Base-by-base conservation (phyloP, 371 early-diverging fungal genomes). In the Mortierella polycephala region DNA sequence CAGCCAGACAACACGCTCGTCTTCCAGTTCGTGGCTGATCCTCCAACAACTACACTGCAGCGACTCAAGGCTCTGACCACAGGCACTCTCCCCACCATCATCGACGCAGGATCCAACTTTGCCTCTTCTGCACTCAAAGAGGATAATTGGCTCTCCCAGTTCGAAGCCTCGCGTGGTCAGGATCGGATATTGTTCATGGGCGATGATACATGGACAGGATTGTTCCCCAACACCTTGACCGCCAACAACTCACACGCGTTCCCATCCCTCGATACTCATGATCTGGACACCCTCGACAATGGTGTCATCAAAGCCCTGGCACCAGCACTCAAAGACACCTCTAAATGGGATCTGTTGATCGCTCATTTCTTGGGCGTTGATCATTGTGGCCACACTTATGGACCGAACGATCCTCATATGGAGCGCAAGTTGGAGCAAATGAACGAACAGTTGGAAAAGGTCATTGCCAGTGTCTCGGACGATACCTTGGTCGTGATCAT, bases 1-100 rank as follows among this genome's bases (percentile, higher is more conserved):
- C 83, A 88, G 14, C 95, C 96, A 0, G 82, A 83, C 7, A 84
- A 93, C 54, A 81, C 93, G 0, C 83, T 93, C 18, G 83, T 96
- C n/a, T 94, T 89, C 67, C 91, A 94, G 50, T 95, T 91, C 61
- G 86, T 90, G 1, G 96, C 97, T 0, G 99, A 99, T 81, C 96
- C 99, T n/a, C 98, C 99, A 2, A 99, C 98, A 0, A 97, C 99
- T 0, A 98, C 98, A 0, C 86, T 96, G 82, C 98, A 99, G 83
- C 90, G 99, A 5, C 85, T 99, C 65, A 97, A 96, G 80, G 98
- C 94, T 0, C 67, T 99, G 20, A 95, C 91, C 69, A 95, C 96
- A 0, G 97, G 97, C 2, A 89, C 94, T 1, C 77, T 97, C 30
- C 97, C 97, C 0, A 96, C 96, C 1, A 94, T 97, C 77, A 94